Conservation (phyloP, 345 rosid species). For the Tarenaya hassleriana region DNA sequence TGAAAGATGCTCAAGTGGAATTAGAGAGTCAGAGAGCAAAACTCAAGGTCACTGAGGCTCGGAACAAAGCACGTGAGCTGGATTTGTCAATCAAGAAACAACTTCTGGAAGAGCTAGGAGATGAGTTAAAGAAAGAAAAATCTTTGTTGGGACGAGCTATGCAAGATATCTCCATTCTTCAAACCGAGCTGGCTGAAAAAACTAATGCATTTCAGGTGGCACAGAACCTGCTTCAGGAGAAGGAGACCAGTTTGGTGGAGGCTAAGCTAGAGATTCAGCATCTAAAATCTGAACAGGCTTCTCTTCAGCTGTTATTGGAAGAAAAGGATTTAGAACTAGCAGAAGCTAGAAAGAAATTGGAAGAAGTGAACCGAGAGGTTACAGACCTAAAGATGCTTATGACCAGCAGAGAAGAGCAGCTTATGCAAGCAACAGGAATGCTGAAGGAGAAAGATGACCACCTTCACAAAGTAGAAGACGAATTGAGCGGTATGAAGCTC, state of each 20-base stretch:
- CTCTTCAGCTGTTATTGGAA: conserved; percentile 52
- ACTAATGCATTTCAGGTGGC: conserved; percentile 46
- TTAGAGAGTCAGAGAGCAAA: conserved; percentile 64
- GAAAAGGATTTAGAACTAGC: conserved; percentile 61
- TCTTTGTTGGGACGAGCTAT: conserved; percentile 48
- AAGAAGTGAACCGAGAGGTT: conserved; percentile 55
- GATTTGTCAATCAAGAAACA: conserved; percentile 46
- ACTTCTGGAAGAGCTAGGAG: conserved; percentile 41
- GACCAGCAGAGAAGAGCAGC: conserved; percentile 54
- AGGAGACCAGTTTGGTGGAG: conserved; percentile 68
- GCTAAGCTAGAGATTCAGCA: conserved; percentile 80
- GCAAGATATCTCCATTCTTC: conserved; percentile 40
- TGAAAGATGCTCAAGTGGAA: conserved; percentile 62
- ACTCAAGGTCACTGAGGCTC: conserved; percentile 61
- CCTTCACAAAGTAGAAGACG: conserved; percentile 44
- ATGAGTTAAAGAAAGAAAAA: conserved; percentile 50
- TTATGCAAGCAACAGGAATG: conserved; percentile 41
- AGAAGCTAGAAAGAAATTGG: conserved; percentile 44
- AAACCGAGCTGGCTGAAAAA: conserved; percentile 44
- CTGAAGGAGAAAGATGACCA: conserved; percentile 69
- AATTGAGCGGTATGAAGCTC: conserved; percentile 45
- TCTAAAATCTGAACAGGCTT: conserved; percentile 61
- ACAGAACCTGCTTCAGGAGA: conserved; percentile 44
- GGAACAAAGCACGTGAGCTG: conserved; percentile 53
- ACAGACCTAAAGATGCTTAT: conserved; percentile 49